Evolutionary conservation across 441 rosid species (phyloP).

Genomic region (Jatropha multifida): DNA sequence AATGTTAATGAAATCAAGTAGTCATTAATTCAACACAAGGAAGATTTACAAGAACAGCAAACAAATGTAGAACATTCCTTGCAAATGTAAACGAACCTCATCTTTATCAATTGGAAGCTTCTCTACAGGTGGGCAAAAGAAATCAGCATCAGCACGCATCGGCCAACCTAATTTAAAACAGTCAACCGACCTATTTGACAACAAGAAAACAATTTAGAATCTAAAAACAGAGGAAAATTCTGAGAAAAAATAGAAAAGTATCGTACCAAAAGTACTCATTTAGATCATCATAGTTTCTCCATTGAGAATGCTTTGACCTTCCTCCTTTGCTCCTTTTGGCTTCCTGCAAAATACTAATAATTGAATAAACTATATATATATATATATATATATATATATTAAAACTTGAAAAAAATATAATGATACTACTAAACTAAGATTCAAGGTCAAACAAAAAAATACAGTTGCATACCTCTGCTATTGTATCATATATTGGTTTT

Average conservation of each 20-base stretch:
- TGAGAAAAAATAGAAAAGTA: conserved; percentile 11
- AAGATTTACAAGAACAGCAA: not conserved
- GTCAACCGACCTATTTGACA: conserved; percentile 72
- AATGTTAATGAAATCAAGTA: not conserved
- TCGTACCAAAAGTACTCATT: conserved; percentile 90
- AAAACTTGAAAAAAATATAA: not conserved
- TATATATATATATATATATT: not conserved
- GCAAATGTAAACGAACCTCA: conserved; percentile 46
- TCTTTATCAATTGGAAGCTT: conserved; percentile 42
- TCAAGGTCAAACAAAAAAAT: not conserved
- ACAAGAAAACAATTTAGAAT: conserved; percentile 4
- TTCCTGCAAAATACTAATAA: conserved; percentile 48
- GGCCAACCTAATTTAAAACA: conserved; percentile 98
- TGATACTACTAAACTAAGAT: conserved; percentile 2
- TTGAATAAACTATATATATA: not conserved
- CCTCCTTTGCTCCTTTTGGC: conserved; percentile 73
- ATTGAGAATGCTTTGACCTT: conserved; percentile 90
- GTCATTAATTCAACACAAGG: not conserved
- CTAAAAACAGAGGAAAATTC: conserved; percentile 1
- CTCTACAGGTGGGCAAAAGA: conserved; percentile 49
- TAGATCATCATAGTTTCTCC: conserved; percentile 97
- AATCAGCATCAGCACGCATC: conserved; percentile 93
- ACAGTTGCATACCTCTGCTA: conserved; percentile 48
- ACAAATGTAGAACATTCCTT: not conserved
- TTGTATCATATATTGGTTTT: conserved; percentile 77